A percentile compares a stretch with the other conserved stretches of the same genome.
phyloP scores from a whole-genome alignment of 495 filamentous ascomycete genomes.

The Sabuloglossum arenarium region DNA sequence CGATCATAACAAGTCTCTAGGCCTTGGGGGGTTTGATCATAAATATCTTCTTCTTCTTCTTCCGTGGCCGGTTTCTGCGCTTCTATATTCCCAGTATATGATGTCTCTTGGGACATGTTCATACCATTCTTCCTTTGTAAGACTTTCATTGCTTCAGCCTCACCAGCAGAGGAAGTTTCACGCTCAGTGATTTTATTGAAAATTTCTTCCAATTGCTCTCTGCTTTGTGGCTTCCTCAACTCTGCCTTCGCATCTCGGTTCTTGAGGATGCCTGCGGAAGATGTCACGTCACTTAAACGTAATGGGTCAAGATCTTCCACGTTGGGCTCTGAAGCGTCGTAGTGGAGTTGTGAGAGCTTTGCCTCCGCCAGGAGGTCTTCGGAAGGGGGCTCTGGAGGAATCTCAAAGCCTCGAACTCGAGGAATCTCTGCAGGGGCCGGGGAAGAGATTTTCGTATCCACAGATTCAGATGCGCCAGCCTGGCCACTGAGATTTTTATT shows the following conservation, averaged over 20 bases:
- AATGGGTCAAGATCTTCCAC: constrained; percentile 24
- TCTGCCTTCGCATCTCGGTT: constrained; percentile 13
- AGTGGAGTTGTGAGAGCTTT: not conserved
- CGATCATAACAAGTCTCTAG: constrained; percentile 2
- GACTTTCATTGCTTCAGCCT: not conserved
- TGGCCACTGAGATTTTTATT: not conserved
- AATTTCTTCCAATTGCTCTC: constrained; percentile 16
- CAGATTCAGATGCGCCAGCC: not conserved
- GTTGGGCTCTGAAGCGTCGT: constrained; percentile 9
- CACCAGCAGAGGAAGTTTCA: not conserved
- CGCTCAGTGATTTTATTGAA: constrained; percentile 7
- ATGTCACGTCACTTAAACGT: constrained; percentile 27
- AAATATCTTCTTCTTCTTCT: not conserved
- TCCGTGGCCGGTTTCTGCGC: not conserved
- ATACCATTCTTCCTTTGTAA: not conserved
- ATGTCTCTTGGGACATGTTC: not conserved
- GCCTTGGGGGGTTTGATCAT: not conserved
- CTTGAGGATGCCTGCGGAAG: constrained; percentile 17
- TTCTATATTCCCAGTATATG: not conserved
- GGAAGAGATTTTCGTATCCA: not conserved
- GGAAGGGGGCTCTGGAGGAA: not conserved
- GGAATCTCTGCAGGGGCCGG: not conserved
- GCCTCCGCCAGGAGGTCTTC: not conserved
- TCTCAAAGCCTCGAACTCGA: not conserved
- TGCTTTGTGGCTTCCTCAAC: constrained; percentile 11